Percentiles rank a stretch among this genome's conserved stretches.
Evolutionary conservation across 305 asterid genomes (phyloP).

Genomic region (Fraxinus nigra): DNA sequence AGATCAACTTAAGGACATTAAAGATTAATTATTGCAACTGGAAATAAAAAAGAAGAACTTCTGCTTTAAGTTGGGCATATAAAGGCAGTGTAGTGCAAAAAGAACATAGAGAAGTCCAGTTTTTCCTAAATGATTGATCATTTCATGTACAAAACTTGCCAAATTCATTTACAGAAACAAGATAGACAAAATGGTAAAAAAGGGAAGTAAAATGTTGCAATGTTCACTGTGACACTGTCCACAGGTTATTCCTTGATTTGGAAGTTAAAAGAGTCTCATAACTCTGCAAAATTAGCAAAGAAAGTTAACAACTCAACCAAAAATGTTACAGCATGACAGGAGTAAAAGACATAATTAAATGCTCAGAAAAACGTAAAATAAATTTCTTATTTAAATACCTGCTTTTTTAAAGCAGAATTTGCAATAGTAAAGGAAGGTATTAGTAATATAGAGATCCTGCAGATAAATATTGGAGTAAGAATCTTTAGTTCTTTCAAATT

Average conservation of each 20-base stretch:
- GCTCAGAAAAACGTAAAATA: neutral
- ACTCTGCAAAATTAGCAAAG: conserved; percentile 14
- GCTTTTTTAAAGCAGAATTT: neutral
- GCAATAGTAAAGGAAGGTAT: neutral
- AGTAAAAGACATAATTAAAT: neutral
- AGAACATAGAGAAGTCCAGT: neutral
- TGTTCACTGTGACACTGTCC: neutral
- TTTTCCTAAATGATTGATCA: neutral
- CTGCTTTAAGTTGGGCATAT: neutral
- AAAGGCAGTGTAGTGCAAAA: neutral
- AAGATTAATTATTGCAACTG: neutral
- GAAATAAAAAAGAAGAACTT: neutral
- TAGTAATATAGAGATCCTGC: conserved; percentile 58
- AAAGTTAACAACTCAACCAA: neutral
- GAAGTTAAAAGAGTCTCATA: neutral
- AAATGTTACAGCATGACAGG: neutral
- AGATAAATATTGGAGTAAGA: neutral
- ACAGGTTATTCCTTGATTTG: neutral
- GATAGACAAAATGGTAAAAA: conserved; percentile 7
- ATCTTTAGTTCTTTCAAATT: neutral
- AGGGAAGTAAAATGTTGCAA: conserved; percentile 23
- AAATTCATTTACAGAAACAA: neutral
- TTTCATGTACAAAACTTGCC: neutral
- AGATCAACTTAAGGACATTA: neutral
- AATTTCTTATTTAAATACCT: conserved; percentile 19